Base-by-base conservation (phyloP, 495 filamentous ascomycete species). In the Penicillium chermesinum region DNA sequence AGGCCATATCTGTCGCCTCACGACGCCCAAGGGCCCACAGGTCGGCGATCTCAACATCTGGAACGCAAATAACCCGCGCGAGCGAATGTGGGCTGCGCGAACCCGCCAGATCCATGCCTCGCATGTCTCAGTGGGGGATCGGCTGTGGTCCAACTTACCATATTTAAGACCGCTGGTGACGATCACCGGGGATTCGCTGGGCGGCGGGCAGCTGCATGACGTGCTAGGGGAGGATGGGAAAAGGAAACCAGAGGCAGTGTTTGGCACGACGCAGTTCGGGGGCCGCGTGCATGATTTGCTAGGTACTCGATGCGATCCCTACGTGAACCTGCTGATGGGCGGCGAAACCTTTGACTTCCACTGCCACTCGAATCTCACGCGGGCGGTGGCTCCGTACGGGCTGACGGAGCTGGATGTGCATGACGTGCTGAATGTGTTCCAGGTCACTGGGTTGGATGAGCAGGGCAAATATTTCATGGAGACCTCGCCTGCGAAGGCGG, bases 11-110 rank as follows among this genome's bases (percentile, higher is more conserved):
- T 78, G 87, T 44, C 80, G 82, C 3, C 72, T 91, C 43, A 84
- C 81, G 15, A 89, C 86, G 0, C 85, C 85, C 1, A 68, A 84
- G 37, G 87, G 87, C 0, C 82, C 87, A 0, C 86, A 89, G 58
- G 86, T 89, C 0, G 88, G 86, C 22, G 87, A 93, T 54, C 71
- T 93, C 18, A 93, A 93, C 59, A 78, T 91, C 55, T 93, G 83
- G 83, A 86, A 84, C 39, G 73, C 72, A 27, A 72, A 84, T 46
- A 88, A 91, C 57, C 86, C 87, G 0, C 77, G 84, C 10, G 87
- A 91, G 61, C 76, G 77, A 20, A 84, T 93, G 64, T 93, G 87
- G 87, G 88, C 88, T 2, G 71, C 79, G 1, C 77, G 87, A 35
- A 93, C 88, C 3, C 75, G 82, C 41, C 87, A 93, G 57, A 78